These are phyloP conservation scores for Hygrophoropsis aurantiaca DNA, from an alignment of 768 basidiomycete species.

Conservation along the genomic window DNA sequence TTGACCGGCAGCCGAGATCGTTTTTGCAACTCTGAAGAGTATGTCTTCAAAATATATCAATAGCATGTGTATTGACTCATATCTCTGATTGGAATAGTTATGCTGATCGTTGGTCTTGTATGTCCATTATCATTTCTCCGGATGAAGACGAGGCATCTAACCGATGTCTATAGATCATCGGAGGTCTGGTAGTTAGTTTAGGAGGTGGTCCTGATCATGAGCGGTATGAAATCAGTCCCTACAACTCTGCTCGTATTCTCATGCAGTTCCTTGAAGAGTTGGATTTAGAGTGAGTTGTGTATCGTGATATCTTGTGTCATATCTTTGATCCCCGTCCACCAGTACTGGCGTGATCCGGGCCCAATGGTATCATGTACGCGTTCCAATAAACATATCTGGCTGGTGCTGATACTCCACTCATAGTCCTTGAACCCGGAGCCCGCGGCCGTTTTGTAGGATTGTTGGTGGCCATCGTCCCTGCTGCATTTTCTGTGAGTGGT, in stretches of 20 bases:
- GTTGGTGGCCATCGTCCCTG: slow-evolving; percentile 18
- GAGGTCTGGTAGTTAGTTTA: slow-evolving; percentile 52
- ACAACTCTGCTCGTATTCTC: slow-evolving; percentile 23
- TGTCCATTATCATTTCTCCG: neutral
- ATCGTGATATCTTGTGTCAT: neutral
- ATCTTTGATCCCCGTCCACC: neutral
- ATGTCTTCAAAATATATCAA: neutral
- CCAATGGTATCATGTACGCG: slow-evolving; percentile 22
- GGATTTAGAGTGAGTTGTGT: slow-evolving; percentile 13
- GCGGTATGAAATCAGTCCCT: slow-evolving; percentile 34
- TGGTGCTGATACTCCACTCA: neutral
- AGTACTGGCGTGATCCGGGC: slow-evolving; percentile 24
- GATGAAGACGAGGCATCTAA: too few species aligned
- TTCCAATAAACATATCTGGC: neutral
- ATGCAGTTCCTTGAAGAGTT: slow-evolving; percentile 11
- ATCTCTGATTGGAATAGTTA: slow-evolving; percentile 24
- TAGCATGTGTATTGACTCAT: neutral
- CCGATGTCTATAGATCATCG: slow-evolving; percentile 25
- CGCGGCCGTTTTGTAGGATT: slow-evolving; percentile 20
- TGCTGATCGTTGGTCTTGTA: slow-evolving; percentile 35
- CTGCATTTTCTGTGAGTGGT: slow-evolving; percentile 74
- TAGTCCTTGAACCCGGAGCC: slow-evolving; percentile 20
- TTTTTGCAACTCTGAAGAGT: slow-evolving; percentile 23
- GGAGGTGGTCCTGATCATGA: slow-evolving; percentile 57
- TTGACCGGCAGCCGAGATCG: slow-evolving; percentile 17